Conservation (phyloP, 2,329 filamentous ascomycete genomes). For the Fusarium chlamydosporum region DNA sequence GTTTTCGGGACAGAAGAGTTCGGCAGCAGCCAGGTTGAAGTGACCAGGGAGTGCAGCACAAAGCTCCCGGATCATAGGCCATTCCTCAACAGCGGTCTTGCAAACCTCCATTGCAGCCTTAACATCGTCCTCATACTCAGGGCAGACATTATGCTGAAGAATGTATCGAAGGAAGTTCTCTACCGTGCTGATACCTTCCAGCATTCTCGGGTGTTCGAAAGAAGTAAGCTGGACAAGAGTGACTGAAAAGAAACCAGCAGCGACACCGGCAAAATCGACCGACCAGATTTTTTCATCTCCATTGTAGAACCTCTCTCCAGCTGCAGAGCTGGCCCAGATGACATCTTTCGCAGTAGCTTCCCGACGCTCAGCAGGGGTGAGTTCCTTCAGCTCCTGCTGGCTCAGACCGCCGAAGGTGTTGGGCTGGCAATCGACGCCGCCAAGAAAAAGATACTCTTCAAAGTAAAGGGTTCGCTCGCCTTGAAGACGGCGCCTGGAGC, state of each 20-base stretch:
- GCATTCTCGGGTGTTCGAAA: slow-evolving; percentile 68
- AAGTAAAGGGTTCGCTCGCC: slow-evolving; percentile 75
- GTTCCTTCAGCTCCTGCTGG: slow-evolving; percentile 64
- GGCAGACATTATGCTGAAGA: slow-evolving; percentile 85
- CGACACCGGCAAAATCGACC: slow-evolving; percentile 85
- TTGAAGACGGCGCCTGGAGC: slow-evolving; percentile 80
- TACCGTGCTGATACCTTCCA: slow-evolving; percentile 75
- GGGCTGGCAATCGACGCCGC: slow-evolving; percentile 76
- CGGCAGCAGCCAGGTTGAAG: slow-evolving; percentile 83
- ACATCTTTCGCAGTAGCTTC: slow-evolving; percentile 74
- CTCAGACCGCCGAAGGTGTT: slow-evolving; percentile 73
- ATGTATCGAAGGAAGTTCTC: slow-evolving; percentile 92
- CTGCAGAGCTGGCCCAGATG: slow-evolving; percentile 64
- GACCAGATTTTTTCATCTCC: slow-evolving; percentile 72
- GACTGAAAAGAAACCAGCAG: slow-evolving; percentile 81
- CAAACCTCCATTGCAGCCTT: slow-evolving; percentile 76
- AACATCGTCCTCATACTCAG: slow-evolving; percentile 80
- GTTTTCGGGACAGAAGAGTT: slow-evolving; percentile 68
- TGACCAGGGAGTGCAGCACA: slow-evolving; percentile 74
- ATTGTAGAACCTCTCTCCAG: slow-evolving; percentile 64
- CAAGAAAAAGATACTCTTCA: slow-evolving; percentile 83
- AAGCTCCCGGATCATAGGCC: slow-evolving; percentile 70
- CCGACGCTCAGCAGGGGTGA: slow-evolving; percentile 74
- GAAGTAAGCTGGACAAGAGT: slow-evolving; percentile 68
- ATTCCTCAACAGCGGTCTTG: slow-evolving; percentile 74